A percentile compares a stretch with the other conserved stretches of the same genome.
Evolutionary conservation across 2,329 filamentous ascomycete genomes (phyloP).

Genomic region (Claviceps paspali): DNA sequence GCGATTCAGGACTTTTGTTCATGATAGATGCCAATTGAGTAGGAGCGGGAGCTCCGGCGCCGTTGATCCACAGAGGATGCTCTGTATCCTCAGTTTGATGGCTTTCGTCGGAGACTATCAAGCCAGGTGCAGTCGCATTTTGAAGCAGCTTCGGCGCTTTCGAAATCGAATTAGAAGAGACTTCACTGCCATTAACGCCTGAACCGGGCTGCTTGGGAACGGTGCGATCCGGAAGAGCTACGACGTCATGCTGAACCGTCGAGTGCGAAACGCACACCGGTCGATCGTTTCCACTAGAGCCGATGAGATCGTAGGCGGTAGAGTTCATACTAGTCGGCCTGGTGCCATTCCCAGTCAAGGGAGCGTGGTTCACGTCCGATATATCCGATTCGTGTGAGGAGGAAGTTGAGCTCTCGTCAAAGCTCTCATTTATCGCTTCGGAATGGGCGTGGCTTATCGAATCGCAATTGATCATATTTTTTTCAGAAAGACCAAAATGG

Average conservation of each 20-base stretch:
- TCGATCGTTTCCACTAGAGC: conserved; percentile 16
- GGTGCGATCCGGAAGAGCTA: conserved; percentile 16
- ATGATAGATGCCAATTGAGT: not conserved
- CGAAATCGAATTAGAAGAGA: not conserved
- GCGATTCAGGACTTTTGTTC: not conserved
- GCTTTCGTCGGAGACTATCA: not conserved
- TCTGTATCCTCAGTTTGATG: not conserved
- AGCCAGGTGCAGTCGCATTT: not conserved
- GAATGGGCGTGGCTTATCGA: conserved; percentile 25
- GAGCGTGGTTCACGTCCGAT: conserved; percentile 28
- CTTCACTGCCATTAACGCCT: conserved; percentile 9
- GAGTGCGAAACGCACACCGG: conserved; percentile 13
- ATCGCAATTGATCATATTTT: conserved; percentile 21
- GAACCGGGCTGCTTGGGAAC: conserved; percentile 9
- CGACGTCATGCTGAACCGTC: conserved; percentile 13
- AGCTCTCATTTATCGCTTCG: conserved; percentile 34
- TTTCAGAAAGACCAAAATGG: conserved; percentile 20
- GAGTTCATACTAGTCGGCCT: conserved; percentile 41
- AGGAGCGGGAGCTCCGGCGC: not conserved
- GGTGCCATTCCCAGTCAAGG: conserved; percentile 27
- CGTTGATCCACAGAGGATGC: conserved; percentile 1
- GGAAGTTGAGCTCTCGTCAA: conserved; percentile 38
- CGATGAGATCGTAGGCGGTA: conserved; percentile 38
- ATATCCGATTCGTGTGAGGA: conserved; percentile 37
- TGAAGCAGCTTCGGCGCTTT: not conserved